phyloP scores from a whole-genome alignment of 2,329 filamentous ascomycete species.

The Apiospora rasikravindrae region DNA sequence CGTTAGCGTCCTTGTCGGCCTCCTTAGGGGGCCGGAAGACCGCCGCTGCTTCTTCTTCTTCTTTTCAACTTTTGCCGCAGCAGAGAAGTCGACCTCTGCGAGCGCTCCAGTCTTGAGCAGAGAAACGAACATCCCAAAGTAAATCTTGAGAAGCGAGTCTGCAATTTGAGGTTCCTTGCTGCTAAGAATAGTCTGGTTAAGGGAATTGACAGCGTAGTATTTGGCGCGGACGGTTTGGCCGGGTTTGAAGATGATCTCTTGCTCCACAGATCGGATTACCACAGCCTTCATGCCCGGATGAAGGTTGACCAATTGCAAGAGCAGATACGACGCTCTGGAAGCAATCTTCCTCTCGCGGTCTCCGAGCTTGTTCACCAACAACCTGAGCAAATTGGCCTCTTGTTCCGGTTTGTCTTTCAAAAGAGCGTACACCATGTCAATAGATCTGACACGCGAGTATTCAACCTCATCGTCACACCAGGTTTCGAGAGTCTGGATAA shows the following conservation, averaged over 20 bases:
- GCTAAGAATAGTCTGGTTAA: slow-evolving; percentile 95
- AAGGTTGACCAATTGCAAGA: slow-evolving; percentile 87
- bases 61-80: slow-evolving; percentile 48
- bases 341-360: slow-evolving; percentile 96
- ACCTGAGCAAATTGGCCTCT: slow-evolving; percentile 87
- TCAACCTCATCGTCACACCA: slow-evolving; percentile 97
- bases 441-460: slow-evolving; percentile 84
- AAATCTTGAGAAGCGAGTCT: slow-evolving; percentile 82
- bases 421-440: slow-evolving; percentile 90
- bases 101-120: slow-evolving; percentile 70
- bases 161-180: slow-evolving; percentile 82
- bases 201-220: slow-evolving; percentile 94
- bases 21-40: slow-evolving; percentile 33
- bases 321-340: slow-evolving; percentile 87
- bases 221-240: slow-evolving; percentile 87
- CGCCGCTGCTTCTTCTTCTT: slow-evolving; percentile 56
- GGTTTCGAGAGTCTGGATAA: slow-evolving; percentile 86
- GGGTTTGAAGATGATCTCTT: slow-evolving; percentile 84
- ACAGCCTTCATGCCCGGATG: slow-evolving; percentile 95
- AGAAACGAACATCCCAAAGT: slow-evolving; percentile 86
- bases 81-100: slow-evolving; percentile 44
- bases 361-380: slow-evolving; percentile 95
- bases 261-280: slow-evolving; percentile 83
- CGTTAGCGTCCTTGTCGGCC: slow-evolving; percentile 42
- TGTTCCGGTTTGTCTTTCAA: slow-evolving; percentile 97